Conservation (phyloP, 2,329 filamentous ascomycete species). For the Helotiales sp. region DNA sequence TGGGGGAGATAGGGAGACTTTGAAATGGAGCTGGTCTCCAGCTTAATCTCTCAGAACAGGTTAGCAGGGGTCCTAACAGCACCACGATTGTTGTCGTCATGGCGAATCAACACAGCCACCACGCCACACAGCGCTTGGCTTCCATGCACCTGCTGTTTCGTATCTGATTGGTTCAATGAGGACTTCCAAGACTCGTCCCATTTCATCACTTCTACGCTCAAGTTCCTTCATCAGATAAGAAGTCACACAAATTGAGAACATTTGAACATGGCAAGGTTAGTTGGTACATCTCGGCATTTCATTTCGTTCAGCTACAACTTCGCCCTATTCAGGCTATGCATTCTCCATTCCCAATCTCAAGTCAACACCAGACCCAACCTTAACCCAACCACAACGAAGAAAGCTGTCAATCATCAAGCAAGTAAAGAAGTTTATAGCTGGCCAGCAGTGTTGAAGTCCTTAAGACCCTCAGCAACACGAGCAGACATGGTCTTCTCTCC, state of each 20-base stretch:
- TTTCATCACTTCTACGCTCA: not conserved
- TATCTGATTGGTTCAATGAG: not conserved
- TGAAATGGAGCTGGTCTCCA: not conserved
- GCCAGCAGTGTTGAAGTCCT: slow-evolving; percentile 88
- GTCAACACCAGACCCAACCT: slow-evolving; percentile 14
- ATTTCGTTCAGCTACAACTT: slow-evolving; percentile 14
- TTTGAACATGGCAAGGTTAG: not conserved
- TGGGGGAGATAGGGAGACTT: not conserved
- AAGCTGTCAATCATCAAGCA: slow-evolving; percentile 15
- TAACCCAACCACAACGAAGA: slow-evolving; percentile 8
- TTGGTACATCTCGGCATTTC: slow-evolving; percentile 11
- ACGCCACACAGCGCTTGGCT: not conserved
- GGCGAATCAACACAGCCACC: slow-evolving; percentile 11
- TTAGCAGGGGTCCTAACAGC: not conserved
- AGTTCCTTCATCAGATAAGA: not conserved
- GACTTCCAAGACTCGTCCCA: no score
- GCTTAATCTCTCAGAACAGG: not conserved
- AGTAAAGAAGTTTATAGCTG: slow-evolving; percentile 64
- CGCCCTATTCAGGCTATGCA: slow-evolving; percentile 14
- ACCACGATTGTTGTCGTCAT: slow-evolving; percentile 11
- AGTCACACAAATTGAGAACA: not conserved
- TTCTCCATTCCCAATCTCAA: slow-evolving; percentile 15
- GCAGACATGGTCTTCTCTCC: slow-evolving; percentile 96
- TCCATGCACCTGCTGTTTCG: not conserved
- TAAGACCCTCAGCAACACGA: slow-evolving; percentile 79